These are phyloP conservation scores for Colletotrichum limetticola DNA, from an alignment of 2,329 filamentous ascomycete genomes.

Conservation along the genomic window DNA sequence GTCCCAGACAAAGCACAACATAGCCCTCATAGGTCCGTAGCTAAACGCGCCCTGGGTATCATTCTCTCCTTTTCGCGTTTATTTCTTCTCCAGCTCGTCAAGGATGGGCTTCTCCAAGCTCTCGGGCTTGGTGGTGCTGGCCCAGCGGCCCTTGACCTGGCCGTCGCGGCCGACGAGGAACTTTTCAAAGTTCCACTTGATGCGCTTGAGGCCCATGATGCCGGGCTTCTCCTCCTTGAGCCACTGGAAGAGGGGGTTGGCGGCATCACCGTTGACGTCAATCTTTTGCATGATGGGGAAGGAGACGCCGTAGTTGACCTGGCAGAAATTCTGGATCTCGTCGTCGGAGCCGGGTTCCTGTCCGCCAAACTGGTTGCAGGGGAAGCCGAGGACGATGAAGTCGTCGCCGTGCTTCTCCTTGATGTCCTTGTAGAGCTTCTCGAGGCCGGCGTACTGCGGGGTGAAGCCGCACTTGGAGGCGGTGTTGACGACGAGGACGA, in stretches of 20 bases:
- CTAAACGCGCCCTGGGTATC: constrained; percentile 14
- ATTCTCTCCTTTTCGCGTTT: background rate
- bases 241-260: constrained; percentile 84
- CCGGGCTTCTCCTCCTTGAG: constrained; percentile 80
- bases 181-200: constrained; percentile 99
- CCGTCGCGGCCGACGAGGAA: constrained; percentile 91
- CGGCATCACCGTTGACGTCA: constrained; percentile 89
- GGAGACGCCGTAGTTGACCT: constrained; percentile 91
- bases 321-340: constrained; percentile 86
- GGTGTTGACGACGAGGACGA: constrained; percentile 96
- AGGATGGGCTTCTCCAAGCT: constrained; percentile 79
- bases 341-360: constrained; percentile 90
- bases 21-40: background rate
- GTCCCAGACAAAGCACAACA: background rate
- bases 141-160: constrained; percentile 86
- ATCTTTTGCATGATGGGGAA: constrained; percentile 94
- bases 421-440: constrained; percentile 87
- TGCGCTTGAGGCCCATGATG: constrained; percentile 84
- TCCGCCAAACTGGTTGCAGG: constrained; percentile 95
- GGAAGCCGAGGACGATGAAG: constrained; percentile 93
- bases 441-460: constrained; percentile 90
- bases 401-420: constrained; percentile 75
- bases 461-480: constrained; percentile 99
- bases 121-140: constrained; percentile 88
- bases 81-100: constrained; percentile 72